These are phyloP conservation scores for Fusarium staphyleae DNA, from an alignment of 2,329 filamentous ascomycete species.

Conservation along the genomic window DNA sequence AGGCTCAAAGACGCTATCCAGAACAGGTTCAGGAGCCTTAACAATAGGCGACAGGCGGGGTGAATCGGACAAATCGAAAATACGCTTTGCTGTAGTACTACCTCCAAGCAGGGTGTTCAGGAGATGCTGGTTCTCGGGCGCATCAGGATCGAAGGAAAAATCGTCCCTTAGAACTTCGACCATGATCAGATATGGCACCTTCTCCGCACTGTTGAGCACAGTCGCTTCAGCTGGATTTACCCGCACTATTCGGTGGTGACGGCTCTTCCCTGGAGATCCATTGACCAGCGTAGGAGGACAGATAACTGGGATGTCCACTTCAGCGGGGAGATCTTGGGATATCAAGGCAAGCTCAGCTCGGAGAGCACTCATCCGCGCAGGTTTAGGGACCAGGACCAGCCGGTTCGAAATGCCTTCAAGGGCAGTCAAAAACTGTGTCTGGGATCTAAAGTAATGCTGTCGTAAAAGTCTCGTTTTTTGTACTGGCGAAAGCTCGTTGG, in stretches of 20 bases:
- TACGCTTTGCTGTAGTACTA: conserved; percentile 63
- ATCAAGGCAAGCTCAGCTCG: conserved; percentile 83
- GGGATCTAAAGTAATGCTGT: conserved; percentile 83
- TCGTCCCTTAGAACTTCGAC: conserved; percentile 82
- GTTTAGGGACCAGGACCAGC: conserved; percentile 82
- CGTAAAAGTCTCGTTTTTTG: conserved; percentile 77
- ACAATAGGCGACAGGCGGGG: conserved; percentile 58
- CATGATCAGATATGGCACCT: conserved; percentile 86
- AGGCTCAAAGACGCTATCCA: conserved; percentile 86
- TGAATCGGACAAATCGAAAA: conserved; percentile 73
- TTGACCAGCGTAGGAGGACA: conserved; percentile 77
- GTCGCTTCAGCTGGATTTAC: conserved; percentile 85
- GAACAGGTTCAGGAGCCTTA: conserved; percentile 52
- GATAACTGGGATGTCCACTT: conserved; percentile 84
- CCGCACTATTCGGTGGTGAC: conserved; percentile 82
- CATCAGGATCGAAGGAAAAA: conserved; percentile 81
- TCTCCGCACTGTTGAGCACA: conserved; percentile 85
- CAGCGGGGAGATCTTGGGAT: conserved; percentile 80
- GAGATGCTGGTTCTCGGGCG: conserved; percentile 73
- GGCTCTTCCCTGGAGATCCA: conserved; percentile 76
- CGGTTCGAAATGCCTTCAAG: conserved; percentile 85
- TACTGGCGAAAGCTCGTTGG: conserved; percentile 66
- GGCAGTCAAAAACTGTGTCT: conserved; percentile 81
- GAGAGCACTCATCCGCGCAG: conserved; percentile 79
- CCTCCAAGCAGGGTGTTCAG: conserved; percentile 64